Conservation (phyloP, 768 basidiomycete genomes). For the Candolleomyces eurysporus region DNA sequence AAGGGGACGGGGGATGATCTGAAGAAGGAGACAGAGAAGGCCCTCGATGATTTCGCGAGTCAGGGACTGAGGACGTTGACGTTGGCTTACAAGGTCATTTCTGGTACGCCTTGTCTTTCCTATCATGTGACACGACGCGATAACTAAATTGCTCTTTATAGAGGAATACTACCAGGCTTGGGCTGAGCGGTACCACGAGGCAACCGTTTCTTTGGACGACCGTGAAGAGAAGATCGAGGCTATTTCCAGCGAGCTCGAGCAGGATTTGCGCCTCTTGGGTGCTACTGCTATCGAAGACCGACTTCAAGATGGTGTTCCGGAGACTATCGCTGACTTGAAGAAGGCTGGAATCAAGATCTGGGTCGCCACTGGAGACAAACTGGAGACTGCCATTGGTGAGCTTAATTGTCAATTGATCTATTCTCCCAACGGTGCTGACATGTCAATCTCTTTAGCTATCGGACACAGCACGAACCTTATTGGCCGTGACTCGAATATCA, state of each 20-base stretch:
- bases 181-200: conserved; percentile 78
- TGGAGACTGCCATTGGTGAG: conserved; percentile 92
- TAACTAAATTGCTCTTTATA: conserved; percentile 20
- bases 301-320: conserved; percentile 97
- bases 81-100: conserved; percentile 85
- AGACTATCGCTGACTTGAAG: conserved; percentile 93
- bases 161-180: conserved; percentile 81
- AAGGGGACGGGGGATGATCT: conserved; percentile 64
- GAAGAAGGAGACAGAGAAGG: conserved; percentile 72
- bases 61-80: conserved; percentile 90
- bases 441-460: conserved; percentile 59
- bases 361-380: conserved; percentile 98
- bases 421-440: background rate
- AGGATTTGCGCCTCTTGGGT: conserved; percentile 77
- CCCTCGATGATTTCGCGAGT: conserved; percentile 85
- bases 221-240: conserved; percentile 79
- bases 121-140: too few relatives aligned
- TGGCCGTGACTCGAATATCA: conserved; percentile 84
- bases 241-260: conserved; percentile 80
- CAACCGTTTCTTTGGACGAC: conserved; percentile 71
- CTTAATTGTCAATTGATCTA: background rate
- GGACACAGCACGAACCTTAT: conserved; percentile 97
- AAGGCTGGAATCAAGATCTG: conserved; percentile 96
- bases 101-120: conserved; percentile 47
- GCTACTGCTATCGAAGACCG: conserved; percentile 98